Evolutionary conservation across 495 filamentous ascomycete species (phyloP).

Genomic region (Xylaria acuta): DNA sequence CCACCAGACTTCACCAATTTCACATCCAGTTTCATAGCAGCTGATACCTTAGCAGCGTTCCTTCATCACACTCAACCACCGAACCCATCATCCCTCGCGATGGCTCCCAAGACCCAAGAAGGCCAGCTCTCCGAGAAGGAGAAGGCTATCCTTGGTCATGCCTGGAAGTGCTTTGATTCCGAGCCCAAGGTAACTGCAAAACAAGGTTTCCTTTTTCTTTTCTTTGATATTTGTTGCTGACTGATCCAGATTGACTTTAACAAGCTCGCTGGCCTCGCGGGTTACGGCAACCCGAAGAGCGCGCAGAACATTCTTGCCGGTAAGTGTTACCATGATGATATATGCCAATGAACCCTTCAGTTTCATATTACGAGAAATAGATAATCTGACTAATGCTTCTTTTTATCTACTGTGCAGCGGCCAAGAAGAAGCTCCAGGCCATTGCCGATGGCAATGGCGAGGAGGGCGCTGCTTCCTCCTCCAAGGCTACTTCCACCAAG

Average conservation of each 20-base stretch:
- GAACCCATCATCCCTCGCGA: slow-evolving; percentile 15
- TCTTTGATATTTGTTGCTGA: slow-evolving; percentile 16
- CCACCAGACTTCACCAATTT: neutral
- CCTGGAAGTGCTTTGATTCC: slow-evolving; percentile 33
- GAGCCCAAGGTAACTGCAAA: slow-evolving; percentile 28
- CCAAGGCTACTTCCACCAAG: neutral
- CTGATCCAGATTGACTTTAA: slow-evolving; percentile 28
- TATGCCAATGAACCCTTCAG: neutral
- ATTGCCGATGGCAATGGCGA: slow-evolving; percentile 16
- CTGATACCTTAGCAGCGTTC: neutral
- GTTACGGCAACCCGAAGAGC: slow-evolving; percentile 30
- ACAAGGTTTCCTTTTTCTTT: neutral
- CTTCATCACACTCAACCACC: neutral
- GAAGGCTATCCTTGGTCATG: slow-evolving; percentile 25
- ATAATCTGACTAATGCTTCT: neutral
- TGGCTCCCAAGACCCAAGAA: slow-evolving; percentile 25
- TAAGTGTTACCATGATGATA: slow-evolving; percentile 19
- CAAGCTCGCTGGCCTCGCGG: slow-evolving; percentile 33
- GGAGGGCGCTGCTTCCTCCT: neutral
- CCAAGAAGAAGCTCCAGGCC: slow-evolving; percentile 29
- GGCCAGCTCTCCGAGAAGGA: slow-evolving; percentile 34
- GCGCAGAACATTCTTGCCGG: slow-evolving; percentile 26
- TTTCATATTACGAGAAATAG: neutral
- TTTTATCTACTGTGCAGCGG: slow-evolving; percentile 8
- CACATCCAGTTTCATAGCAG: neutral